Conservation (phyloP, 345 rosid genomes). For the Orychophragmus violaceus region DNA sequence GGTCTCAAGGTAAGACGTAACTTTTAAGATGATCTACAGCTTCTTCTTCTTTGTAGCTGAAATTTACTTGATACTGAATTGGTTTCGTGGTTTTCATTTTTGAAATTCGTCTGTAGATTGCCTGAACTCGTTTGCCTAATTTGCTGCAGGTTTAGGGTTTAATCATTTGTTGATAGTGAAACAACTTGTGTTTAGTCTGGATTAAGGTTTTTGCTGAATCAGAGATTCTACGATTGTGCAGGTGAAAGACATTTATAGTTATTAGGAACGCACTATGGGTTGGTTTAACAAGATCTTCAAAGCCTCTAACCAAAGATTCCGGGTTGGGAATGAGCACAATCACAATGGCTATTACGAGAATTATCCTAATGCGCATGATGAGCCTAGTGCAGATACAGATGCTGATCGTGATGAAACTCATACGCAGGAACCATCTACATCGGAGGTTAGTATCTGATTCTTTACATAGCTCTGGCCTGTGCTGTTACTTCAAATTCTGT, state of each 20-base stretch:
- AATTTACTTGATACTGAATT: no score
- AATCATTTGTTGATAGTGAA: not conserved
- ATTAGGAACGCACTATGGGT: constrained; percentile 43
- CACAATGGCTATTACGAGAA: constrained; percentile 43
- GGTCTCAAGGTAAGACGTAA: no score
- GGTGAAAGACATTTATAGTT: constrained; percentile 33
- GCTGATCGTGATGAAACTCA: constrained; percentile 22
- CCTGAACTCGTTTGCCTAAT: not conserved
- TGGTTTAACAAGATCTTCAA: constrained; percentile 85
- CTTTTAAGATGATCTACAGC: no score
- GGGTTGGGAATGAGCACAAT: constrained; percentile 44
- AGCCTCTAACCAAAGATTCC: constrained; percentile 56
- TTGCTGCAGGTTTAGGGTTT: constrained; percentile 5
- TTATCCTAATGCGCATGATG: constrained; percentile 26
- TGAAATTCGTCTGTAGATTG: not conserved
- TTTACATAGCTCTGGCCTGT: not conserved
- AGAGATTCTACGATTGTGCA: constrained; percentile 26
- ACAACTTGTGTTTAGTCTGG: no score
- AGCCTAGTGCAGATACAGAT: constrained; percentile 27
- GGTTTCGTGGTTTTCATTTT: no score
- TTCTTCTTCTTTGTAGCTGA: not conserved
- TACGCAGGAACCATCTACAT: constrained; percentile 50
- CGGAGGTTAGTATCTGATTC: constrained; percentile 47
- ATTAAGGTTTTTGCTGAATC: constrained; percentile 9
- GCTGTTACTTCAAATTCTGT: not conserved